Evolutionary conservation across 371 early-diverging fungal species (phyloP).

Genomic region (Sporodiniella umbellata): DNA sequence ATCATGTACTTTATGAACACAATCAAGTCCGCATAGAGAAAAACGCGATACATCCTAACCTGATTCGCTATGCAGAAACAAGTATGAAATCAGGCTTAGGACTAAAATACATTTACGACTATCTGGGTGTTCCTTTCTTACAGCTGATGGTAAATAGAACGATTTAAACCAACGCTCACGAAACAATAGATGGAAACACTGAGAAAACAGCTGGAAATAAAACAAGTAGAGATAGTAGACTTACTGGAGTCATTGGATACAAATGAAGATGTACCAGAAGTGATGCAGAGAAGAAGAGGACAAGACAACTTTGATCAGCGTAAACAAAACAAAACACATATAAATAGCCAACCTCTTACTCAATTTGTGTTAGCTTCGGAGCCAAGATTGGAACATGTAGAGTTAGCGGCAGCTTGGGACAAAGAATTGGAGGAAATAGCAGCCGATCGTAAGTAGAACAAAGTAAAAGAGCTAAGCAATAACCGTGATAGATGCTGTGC

Average conservation of each 20-base stretch:
- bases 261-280: conserved; percentile 35
- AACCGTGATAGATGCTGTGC: conserved; percentile 1
- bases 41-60: conserved; percentile 49
- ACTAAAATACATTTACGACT: conserved; percentile 58
- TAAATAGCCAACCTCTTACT: too few relatives aligned
- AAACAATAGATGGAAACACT: conserved; percentile 52
- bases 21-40: conserved; percentile 42
- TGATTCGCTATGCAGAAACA: conserved; percentile 58
- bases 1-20: conserved; percentile 40
- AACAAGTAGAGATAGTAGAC: conserved; percentile 34
- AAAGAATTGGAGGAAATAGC: conserved; percentile 34
- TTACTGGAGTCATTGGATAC: conserved; percentile 31
- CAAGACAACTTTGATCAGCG: conserved; percentile 48
- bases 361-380: conserved; percentile 32
- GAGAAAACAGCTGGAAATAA: conserved; percentile 53
- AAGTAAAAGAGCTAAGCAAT: neutral
- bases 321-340: conserved; percentile 15
- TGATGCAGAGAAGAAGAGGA: conserved; percentile 33
- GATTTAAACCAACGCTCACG: too few relatives aligned
- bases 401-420: conserved; percentile 40
- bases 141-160: conserved; percentile 50
- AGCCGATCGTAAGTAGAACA: conserved; percentile 24
- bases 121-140: conserved; percentile 61
- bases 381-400: conserved; percentile 34
- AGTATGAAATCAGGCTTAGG: conserved; percentile 64